A percentile compares a stretch with the other conserved stretches of the same genome.
Evolutionary conservation across 768 basidiomycete genomes (phyloP).

Genomic region (Suillus lakei): DNA sequence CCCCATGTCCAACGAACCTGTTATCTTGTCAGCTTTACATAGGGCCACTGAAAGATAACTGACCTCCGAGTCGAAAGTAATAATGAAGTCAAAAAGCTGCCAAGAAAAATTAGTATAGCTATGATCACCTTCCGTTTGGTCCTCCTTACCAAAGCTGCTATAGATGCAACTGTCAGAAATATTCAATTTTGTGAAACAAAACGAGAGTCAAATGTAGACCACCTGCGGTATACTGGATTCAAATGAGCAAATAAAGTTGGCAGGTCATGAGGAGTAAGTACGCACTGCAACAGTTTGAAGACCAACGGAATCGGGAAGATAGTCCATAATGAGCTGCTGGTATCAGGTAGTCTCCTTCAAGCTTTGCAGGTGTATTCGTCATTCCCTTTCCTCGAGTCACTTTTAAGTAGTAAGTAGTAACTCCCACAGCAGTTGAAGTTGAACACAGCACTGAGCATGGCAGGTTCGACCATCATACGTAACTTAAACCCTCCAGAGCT

Average conservation of each 20-base stretch:
- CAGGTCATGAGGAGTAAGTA: background rate
- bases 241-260: background rate
- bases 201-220: background rate
- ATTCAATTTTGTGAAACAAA: background rate
- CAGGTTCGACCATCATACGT: too few relatives aligned
- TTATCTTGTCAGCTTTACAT: background rate
- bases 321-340: background rate
- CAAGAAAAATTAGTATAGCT: background rate
- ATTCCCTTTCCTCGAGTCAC: background rate
- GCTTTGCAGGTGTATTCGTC: background rate
- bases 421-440: background rate
- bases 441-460: too few relatives aligned
- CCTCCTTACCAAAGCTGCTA: background rate
- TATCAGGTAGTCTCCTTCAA: background rate
- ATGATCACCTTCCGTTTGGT: background rate
- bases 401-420: background rate
- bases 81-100: conserved; percentile 7
- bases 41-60: background rate
- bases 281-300: conserved; percentile 1
- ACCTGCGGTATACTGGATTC: background rate
- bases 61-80: conserved; percentile 12
- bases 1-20: conserved; percentile 9
- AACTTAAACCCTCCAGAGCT: too few relatives aligned
- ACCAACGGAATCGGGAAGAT: background rate
- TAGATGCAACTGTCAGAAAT: background rate